Base-by-base conservation (phyloP, 1,284 basidiomycete species). In the Sutorius eximius region DNA sequence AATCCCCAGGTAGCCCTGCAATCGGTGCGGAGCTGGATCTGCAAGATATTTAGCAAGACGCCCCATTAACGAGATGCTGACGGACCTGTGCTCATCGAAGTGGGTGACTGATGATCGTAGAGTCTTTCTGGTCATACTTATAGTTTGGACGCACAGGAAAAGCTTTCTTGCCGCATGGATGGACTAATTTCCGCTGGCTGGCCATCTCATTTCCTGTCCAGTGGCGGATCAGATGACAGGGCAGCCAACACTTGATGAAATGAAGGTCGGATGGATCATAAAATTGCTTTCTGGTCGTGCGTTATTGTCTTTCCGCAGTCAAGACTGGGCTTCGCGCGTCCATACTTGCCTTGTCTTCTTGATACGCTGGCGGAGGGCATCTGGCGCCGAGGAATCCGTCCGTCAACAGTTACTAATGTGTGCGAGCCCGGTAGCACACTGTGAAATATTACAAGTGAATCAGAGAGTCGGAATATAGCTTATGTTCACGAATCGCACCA, bases 21-120 rank as follows among this genome's bases (percentile, higher is more conserved):
- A 52, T 29, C 30, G 27, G 32, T 3, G 11, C 8, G 7, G 6
- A 15, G 11, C 13, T 5, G 20, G 29, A 45, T 24, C 41, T 40
- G 29, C 22, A 29, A 38, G 6, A 20, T 18, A 34, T 32, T 41
- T 4, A 62, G 32, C 33, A 41, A 40, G 22, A 30, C 20, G 3
- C 18, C 18, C 13, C 11, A 27, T 2, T n/a, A 7, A 50, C 37
- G 30, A 20, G 29, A 45, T 22, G 18, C 12, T 9, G 12, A 62
- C 62, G 48, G 9, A 61, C 62, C 59, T 61, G 30, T 1, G n/a
- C 12, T n/a, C 20, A 42, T 44, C 12, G 16, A 37, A 34, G 33
- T 27, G 18, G 41, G 42, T 30, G 16, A 20, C 8, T 37, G 34
- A 11, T n/a, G 20, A 30, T 8, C 22, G 3, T 11, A 5, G 0